phyloP scores from a whole-genome alignment of 345 rosid genomes.

The Eucalyptus rudis region DNA sequence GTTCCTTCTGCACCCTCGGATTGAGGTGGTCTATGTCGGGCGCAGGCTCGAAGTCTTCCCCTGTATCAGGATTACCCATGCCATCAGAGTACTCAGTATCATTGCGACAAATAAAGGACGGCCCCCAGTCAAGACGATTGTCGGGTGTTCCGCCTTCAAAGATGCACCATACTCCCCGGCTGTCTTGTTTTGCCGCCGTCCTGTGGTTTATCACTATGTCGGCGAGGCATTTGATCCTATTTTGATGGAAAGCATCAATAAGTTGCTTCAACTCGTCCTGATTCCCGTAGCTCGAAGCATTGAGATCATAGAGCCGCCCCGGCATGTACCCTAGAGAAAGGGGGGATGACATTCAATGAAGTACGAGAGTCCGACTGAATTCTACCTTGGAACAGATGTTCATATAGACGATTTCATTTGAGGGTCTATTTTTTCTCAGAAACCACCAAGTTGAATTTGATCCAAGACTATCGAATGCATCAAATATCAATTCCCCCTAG shows the following conservation, averaged over 20 bases:
- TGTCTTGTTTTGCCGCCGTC: slow-evolving; percentile 66
- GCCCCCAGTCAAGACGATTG: slow-evolving; percentile 79
- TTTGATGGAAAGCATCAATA: slow-evolving; percentile 26
- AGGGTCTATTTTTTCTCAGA: background rate
- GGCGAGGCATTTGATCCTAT: slow-evolving; percentile 60
- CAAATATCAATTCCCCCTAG: background rate
- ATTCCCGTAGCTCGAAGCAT: slow-evolving; percentile 63
- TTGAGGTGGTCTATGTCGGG: slow-evolving; percentile 91
- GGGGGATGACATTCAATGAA: background rate
- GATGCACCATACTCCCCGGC: slow-evolving; percentile 41
- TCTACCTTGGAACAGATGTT: background rate
- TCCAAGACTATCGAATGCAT: background rate
- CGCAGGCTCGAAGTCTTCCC: slow-evolving; percentile 28
- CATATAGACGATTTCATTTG: background rate
- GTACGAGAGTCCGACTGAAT: background rate
- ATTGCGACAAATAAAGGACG: slow-evolving; percentile 48
- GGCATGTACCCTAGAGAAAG: slow-evolving; percentile 60
- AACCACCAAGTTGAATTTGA: background rate
- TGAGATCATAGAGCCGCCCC: slow-evolving; percentile 76
- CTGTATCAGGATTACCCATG: slow-evolving; percentile 61
- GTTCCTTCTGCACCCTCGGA: slow-evolving; percentile 43
- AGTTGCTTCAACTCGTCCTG: slow-evolving; percentile 39
- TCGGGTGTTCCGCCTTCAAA: slow-evolving; percentile 88
- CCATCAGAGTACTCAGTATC: slow-evolving; percentile 46
- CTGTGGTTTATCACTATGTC: slow-evolving; percentile 86